phyloP scores from a whole-genome alignment of 2,329 filamentous ascomycete genomes.

The Chrysoporthe austroafricana region DNA sequence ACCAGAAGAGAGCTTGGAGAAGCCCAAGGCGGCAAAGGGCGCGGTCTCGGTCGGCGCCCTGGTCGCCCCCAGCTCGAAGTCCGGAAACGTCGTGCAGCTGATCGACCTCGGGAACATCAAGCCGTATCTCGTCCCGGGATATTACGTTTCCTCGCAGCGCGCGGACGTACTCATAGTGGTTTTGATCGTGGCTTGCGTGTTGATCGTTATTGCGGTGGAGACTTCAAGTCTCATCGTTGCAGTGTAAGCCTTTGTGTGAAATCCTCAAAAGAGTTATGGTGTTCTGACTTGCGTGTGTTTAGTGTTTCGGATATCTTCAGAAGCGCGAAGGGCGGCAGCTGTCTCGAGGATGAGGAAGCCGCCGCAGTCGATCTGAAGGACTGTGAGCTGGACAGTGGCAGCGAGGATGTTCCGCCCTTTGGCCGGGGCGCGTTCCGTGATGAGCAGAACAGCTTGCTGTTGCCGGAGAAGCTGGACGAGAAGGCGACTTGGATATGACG shows the following conservation, averaged over 20 bases:
- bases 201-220: conserved; percentile 38
- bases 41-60: conserved; percentile 25
- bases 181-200: conserved; percentile 37
- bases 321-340: not conserved
- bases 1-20: not conserved
- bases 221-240: conserved; percentile 30
- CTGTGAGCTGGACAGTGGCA: not conserved
- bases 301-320: not conserved
- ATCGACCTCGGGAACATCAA: not conserved
- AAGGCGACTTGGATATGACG: not conserved
- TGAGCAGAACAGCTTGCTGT: not conserved
- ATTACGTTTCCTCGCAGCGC: conserved; percentile 26
- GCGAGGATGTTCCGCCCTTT: conserved; percentile 1
- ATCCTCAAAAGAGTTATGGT: not conserved
- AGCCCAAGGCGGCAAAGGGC: not conserved
- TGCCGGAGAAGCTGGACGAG: conserved; percentile 5
- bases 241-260: conserved; percentile 29
- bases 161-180: conserved; percentile 39
- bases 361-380: not conserved
- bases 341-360: not conserved
- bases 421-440: not conserved
- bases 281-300: not conserved
- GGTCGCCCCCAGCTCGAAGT: conserved; percentile 4
- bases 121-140: conserved; percentile 11
- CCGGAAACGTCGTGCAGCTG: not conserved